Percentiles rank a stretch among this genome's conserved stretches.
phyloP scores from a whole-genome alignment of 768 basidiomycete genomes.

The Dioszegia aurantiaca region DNA sequence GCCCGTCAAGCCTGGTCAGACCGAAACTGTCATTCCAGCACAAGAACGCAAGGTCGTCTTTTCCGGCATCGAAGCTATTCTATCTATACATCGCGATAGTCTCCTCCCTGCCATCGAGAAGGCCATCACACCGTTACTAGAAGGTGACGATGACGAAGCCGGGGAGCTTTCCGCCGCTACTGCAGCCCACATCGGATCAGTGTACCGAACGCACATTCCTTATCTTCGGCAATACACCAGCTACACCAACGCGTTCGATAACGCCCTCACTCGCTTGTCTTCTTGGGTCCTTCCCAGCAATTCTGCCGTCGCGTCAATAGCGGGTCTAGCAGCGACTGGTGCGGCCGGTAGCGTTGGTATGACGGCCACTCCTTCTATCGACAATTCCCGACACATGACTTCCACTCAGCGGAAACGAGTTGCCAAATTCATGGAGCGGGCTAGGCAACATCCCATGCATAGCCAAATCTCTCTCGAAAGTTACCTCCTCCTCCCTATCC shows the following conservation, averaged over 20 bases:
- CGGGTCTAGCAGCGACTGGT: constrained; percentile 1
- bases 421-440: constrained; percentile 75
- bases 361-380: constrained; percentile 12
- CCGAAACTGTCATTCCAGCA: constrained; percentile 80
- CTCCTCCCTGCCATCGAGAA: constrained; percentile 86
- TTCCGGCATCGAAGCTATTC: constrained; percentile 71
- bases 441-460: constrained; percentile 81
- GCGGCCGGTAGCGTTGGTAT: constrained; percentile 11
- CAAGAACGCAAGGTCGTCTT: constrained; percentile 89
- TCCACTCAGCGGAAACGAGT: constrained; percentile 82
- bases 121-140: constrained; percentile 69
- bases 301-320: constrained; percentile 22
- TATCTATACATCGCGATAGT: constrained; percentile 86
- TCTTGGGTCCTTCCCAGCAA: constrained; percentile 62
- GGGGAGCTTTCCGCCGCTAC: constrained; percentile 71
- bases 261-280: constrained; percentile 79
- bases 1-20: constrained; percentile 66
- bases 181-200: constrained; percentile 76
- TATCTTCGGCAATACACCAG: constrained; percentile 99
- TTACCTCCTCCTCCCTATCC: constrained; percentile 89
- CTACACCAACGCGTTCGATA: constrained; percentile 98
- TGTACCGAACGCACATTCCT: constrained; percentile 88
- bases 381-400: constrained; percentile 30
- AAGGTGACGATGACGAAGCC: constrained; percentile 62
- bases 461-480: constrained; percentile 91